Conservation (phyloP, 768 basidiomycete genomes). For the Russula brevipes region DNA sequence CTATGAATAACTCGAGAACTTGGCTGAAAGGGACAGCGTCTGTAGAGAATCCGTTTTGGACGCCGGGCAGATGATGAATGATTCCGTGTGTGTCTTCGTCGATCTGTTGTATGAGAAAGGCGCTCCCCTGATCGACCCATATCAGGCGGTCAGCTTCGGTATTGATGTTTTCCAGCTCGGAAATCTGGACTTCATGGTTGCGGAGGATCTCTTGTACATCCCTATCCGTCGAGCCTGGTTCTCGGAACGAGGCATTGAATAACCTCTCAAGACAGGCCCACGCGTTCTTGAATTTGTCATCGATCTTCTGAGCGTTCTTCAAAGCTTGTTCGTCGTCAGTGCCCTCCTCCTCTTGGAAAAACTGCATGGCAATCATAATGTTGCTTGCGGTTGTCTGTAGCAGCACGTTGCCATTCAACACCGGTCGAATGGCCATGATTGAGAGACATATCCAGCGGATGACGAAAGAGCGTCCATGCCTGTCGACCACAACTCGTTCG, state of each 20-base stretch:
- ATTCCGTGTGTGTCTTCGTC: neutral
- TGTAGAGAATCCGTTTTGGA: neutral
- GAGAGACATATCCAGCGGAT: slow-evolving; percentile 20
- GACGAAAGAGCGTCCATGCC: neutral
- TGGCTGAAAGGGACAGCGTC: neutral
- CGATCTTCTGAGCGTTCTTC: neutral
- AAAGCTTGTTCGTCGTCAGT: neutral
- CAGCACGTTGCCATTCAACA: neutral
- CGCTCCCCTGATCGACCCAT: neutral
- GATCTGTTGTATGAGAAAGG: neutral
- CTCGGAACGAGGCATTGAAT: neutral
- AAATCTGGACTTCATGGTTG: neutral
- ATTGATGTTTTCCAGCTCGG: neutral
- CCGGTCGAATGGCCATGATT: slow-evolving; percentile 7
- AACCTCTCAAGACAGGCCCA: neutral
- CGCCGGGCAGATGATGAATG: neutral
- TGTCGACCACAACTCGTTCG: neutral
- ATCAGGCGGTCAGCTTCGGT: neutral
- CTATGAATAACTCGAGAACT: neutral
- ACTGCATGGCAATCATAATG: neutral
- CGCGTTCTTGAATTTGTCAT: neutral
- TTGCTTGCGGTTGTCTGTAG: too few relatives aligned
- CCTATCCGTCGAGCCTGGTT: neutral
- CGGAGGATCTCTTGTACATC: neutral
- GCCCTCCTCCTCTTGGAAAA: neutral